Base-by-base conservation (phyloP, 495 filamentous ascomycete genomes). In the Ascobolus immersus region DNA sequence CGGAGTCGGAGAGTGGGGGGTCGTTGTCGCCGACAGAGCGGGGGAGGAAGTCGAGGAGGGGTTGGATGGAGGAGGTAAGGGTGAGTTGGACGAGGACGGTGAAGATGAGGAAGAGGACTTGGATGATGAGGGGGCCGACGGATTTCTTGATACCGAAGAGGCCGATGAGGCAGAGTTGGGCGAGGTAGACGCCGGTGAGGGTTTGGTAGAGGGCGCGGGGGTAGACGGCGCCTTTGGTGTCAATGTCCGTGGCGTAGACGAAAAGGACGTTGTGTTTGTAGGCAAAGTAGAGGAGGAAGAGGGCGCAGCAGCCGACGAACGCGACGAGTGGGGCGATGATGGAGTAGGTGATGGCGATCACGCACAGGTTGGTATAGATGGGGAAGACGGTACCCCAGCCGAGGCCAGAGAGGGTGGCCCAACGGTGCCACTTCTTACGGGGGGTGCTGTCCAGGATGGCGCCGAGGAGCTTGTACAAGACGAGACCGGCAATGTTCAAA, bases 261-360 rank as follows among this genome's bases (percentile, higher is more conserved):
- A 89, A 96, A 30, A 96, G 64, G 44, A 94, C 50, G 49, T 96
- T 91, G 62, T 96, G 94, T 4, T 80, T 69, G 65, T 77, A 93
- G 35, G 86, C 82, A 30, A 90, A 59, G 55, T 93, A 93, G 55
- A 96, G 78, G 35, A 92, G 59, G 35, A 64, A 70, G 37, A 94
- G 60, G 37, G 77, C 84, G 32, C 93, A 59, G 13, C 72, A 70
- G 21, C 75, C 74, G 53, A 93, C 93, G 15, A 71, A 78, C 28
- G 93, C 58, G 45, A 94, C 74, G 27, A 94, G 55, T 0, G 86
- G 86, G 11, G 86, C 79, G 47, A 94, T 93, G 49, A 67, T 71
- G 20, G 81, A 73, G 51, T 96, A 96, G 14, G 71, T 71, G 40
- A 94, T 76, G 22, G 72, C 77, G 48, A 96, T 82, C 31, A 82